A percentile compares a stretch with the other conserved stretches of the same genome.
Conservation (phyloP, 176 grass and related monocot genomes). For the Oryza punctata region DNA sequence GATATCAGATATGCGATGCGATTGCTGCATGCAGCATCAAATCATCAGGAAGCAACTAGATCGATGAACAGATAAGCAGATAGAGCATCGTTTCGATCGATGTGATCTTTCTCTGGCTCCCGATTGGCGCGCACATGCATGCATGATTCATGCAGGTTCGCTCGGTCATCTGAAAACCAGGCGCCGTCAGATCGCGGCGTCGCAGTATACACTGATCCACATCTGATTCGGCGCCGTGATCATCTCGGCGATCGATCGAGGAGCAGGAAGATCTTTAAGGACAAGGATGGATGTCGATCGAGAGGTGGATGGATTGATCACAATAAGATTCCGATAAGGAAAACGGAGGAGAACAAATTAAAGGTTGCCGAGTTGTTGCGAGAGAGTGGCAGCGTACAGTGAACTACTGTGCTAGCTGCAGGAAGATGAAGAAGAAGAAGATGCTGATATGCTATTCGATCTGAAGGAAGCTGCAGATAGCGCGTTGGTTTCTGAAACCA, state of each 20-base stretch:
- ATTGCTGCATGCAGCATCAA: background rate
- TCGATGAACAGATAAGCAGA: background rate
- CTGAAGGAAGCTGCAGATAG: background rate
- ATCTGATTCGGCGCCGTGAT: background rate
- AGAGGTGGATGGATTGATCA: background rate
- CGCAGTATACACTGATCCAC: background rate
- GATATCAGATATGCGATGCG: background rate
- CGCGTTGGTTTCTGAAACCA: background rate
- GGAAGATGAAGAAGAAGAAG: background rate
- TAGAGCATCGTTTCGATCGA: background rate
- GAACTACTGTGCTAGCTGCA: background rate
- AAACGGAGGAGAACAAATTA: background rate
- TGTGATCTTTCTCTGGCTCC: conserved; percentile 1
- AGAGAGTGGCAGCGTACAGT: background rate
- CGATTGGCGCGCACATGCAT: too few relatives aligned
- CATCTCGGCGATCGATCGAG: background rate
- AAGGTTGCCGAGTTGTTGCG: background rate
- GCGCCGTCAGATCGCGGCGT: conserved; percentile 11
- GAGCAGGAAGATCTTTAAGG: background rate
- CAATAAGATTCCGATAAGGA: background rate
- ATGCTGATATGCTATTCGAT: background rate
- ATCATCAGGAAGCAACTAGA: background rate
- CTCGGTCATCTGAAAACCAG: background rate
- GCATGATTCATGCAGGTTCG: too few relatives aligned
- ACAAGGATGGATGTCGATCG: background rate